Base-by-base conservation (phyloP, 176 grass and related monocot genomes). In the Avena atlantica region DNA sequence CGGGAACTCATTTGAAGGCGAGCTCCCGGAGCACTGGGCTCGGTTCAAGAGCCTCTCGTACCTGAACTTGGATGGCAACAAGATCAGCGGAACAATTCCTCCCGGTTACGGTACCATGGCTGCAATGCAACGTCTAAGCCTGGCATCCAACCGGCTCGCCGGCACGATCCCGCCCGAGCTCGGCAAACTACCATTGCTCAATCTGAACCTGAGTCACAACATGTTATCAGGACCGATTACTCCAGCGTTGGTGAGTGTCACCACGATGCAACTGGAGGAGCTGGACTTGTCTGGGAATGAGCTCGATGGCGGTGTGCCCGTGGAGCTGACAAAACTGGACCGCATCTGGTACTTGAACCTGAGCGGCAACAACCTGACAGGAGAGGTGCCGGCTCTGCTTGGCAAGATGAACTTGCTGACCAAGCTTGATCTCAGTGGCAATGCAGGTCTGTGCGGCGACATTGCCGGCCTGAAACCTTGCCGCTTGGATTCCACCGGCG, bases 131-230 rank as follows among this genome's bases (percentile, higher is more conserved):
- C 93, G 89, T 31, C 31, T 95, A n/a, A 89, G 84, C 66, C 81
- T 93, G 25, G 81, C 90, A 5, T 93, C 87, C 10, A 95, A 98
- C 42, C 50, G 17, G 10, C 86, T 95, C 37, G n/a, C 47, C 24
- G 91, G 93, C 58, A 10, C 10, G 15, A 87, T 98, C 34, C 93
- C 87, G 47, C 81, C 70, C 1, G 87, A 92, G 81, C 81, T 98
- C 76, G 77, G 80, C 21, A 66, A 25, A 0, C 17, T 90, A 21
- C 86, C 66, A 3, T 42, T 98, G 69, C 89, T 88, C 60, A 92
- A 92, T 5, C 85, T 98, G 82, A 86, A 95, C 55, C 61, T 98
- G 51, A 82, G 95, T 20, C 31, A 9, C 77, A 98, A 98, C 85
- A 59, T 66, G 48, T 21, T 98, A 65, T 84, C 72, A 2, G 89